Base-by-base conservation (phyloP, 176 grass and related monocot species). In the Coix lacrymajobi region DNA sequence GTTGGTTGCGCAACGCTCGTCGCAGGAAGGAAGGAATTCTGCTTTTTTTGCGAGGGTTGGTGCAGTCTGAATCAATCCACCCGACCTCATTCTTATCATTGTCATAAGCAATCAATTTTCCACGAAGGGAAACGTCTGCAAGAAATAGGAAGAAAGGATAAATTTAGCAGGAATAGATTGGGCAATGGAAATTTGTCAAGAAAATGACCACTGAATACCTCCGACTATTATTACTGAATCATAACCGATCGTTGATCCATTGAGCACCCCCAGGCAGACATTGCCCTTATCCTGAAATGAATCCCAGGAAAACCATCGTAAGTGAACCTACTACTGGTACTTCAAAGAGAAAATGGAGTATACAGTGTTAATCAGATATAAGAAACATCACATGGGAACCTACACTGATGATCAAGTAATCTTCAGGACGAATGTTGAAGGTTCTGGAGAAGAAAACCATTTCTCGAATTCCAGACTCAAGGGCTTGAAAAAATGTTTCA, bases 101-200 rank as follows among this genome's bases (percentile, higher is more conserved):
- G 78, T 99, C 91, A 51, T 96, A 99, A 54, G 83, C 82, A 51
- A 99, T 75, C 33, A 99, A 80, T 86, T 99, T 99, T 54, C 96
- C 96, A 63, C 83, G 85, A 58, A 99, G 89, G 12, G 87, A 94
- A 78, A 87, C 70, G 83, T 86, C 96, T 99, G 81, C 83, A 85
- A 75, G 60, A 32, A 83, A 66, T 20, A 75, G 67, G 61, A 66
- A 1, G 11, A 7, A 24, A 51, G 39, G 26, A 5, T 40, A 57
- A 84, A 28, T 63, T 88, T 43, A 25, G 65, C 19, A 52, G 2
- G 39, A 54, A 80, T 63, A 40, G 48, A 78, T 60, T 22, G 28
- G 12, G 62, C 8, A 22, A 66, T 69, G 7, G 29, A 87, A 67
- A 69, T 64, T 51, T 78, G 2, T 14, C 69, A 83, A 37, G 31